phyloP scores from a whole-genome alignment of 768 basidiomycete species.

The Trametes cinnabarina region DNA sequence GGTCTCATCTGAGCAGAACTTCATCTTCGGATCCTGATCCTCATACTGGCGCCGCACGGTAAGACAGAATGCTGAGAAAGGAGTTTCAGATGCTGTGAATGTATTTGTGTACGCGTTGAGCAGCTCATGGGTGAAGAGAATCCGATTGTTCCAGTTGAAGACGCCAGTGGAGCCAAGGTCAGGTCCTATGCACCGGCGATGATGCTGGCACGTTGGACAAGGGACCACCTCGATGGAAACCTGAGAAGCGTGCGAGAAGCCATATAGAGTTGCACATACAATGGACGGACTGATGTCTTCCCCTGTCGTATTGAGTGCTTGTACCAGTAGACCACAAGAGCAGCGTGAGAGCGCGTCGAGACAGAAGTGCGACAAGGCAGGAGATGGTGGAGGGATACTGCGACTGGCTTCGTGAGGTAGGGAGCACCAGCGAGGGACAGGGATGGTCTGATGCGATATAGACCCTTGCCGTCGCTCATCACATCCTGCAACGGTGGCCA shows the following conservation, averaged over 20 bases:
- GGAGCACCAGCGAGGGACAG: slow-evolving; percentile 1
- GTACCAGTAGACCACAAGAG: neutral
- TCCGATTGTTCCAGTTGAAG: slow-evolving; percentile 22
- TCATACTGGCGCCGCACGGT: slow-evolving; percentile 8
- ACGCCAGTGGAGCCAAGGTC: slow-evolving; percentile 10
- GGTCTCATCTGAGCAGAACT: slow-evolving; percentile 17
- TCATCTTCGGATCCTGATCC: neutral
- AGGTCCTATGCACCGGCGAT: slow-evolving; percentile 9
- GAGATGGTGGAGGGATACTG: neutral
- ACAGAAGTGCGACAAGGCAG: neutral
- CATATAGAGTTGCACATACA: neutral
- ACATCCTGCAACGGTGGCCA: too few relatives aligned
- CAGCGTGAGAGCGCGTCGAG: slow-evolving; percentile 2
- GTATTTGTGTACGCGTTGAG: slow-evolving; percentile 19
- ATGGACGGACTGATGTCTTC: neutral
- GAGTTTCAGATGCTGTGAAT: slow-evolving; percentile 19
- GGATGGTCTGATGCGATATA: neutral
- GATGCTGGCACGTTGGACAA: neutral
- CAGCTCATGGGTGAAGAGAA: slow-evolving; percentile 21
- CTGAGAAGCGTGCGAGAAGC: neutral
- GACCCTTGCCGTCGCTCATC: too few relatives aligned
- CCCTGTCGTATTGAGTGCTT: neutral
- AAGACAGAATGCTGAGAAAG: slow-evolving; percentile 18
- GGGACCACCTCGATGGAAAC: neutral
- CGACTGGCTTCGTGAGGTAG: neutral